Evolutionary conservation across 345 rosid species (phyloP), one percentile per base, ranked within the genome.

Genomic region (Salix caprea): DNA sequence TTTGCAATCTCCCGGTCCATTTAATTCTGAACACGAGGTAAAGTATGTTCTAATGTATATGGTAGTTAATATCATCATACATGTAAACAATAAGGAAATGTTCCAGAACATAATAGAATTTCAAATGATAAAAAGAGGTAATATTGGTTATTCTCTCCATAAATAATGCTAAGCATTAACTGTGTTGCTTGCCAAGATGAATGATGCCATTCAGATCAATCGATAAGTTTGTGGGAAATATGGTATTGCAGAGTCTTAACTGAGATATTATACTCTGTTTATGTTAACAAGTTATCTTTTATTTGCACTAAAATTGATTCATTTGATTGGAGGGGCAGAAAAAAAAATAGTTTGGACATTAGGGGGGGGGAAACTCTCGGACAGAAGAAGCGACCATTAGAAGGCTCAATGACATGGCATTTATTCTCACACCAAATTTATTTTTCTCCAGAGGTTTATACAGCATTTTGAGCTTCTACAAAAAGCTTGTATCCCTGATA

Each of bases 401-500:
- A 24, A 24, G 18, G 14, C 40, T 52, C 11, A 0, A 28, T 19
- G 60, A 6, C 13, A 4, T 70, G 30, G 42, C 16, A 42, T 77
- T 71, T 70, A 24, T 72, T 7, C 67, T 80, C 56, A 60, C 61
- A 48, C 62, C 37, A 72, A 42, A 32, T 72, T 70, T 37, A 21
- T 44, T 71, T 68, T 65, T 65, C 32, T 84, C 74, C 93, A 94
- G 99, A 92, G 90, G 84, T 96, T 96, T 65, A 76, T 72, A 46
- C 99, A 96, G 87, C 99, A 94, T 85, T 96, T 96, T 82, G 98
- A 90, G 84, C 95, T 91, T 74, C 90, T 96, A 74, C 97, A 90
- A 77, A 96, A 90, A 80, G 98, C 99, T 52, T 90, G 97, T 34
- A 87, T 96, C 76, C 97, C 98, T 1, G 97, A 91, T 48, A 87